phyloP scores from a whole-genome alignment of 2,329 filamentous ascomycete genomes.

The Pseudocercospora fijiensis region DNA sequence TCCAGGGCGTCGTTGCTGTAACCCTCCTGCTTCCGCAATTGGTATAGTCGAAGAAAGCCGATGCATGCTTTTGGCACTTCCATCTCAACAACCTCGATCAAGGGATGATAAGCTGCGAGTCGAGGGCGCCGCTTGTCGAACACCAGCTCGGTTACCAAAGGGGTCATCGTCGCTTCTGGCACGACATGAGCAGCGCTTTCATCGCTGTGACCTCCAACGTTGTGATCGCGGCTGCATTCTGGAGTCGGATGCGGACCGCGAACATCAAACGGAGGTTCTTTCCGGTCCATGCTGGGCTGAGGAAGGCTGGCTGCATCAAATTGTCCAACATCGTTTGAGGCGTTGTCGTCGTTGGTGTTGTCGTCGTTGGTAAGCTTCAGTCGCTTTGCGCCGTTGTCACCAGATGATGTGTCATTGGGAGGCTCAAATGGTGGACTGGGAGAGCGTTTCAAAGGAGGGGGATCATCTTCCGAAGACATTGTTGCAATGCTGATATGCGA shows the following conservation, averaged over 20 bases:
- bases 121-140: conserved; percentile 2
- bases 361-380: background rate
- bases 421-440: background rate
- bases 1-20: background rate
- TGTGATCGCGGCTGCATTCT: background rate
- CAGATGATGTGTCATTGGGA: background rate
- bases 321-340: background rate
- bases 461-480: background rate
- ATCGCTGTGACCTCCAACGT: background rate
- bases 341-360: background rate
- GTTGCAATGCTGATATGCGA: background rate
- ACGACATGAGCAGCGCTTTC: background rate
- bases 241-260: background rate
- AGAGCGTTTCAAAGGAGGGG: background rate
- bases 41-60: background rate
- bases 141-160: background rate
- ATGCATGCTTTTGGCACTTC: background rate
- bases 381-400: background rate
- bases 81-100: background rate
- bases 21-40: background rate
- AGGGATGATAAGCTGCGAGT: conserved; percentile 7
- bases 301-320: background rate
- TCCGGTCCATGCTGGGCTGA: background rate
- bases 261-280: background rate
- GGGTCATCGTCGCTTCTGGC: background rate